phyloP scores from a whole-genome alignment of 495 filamentous ascomycete species.

The Rostrohypoxylon terebratum region DNA sequence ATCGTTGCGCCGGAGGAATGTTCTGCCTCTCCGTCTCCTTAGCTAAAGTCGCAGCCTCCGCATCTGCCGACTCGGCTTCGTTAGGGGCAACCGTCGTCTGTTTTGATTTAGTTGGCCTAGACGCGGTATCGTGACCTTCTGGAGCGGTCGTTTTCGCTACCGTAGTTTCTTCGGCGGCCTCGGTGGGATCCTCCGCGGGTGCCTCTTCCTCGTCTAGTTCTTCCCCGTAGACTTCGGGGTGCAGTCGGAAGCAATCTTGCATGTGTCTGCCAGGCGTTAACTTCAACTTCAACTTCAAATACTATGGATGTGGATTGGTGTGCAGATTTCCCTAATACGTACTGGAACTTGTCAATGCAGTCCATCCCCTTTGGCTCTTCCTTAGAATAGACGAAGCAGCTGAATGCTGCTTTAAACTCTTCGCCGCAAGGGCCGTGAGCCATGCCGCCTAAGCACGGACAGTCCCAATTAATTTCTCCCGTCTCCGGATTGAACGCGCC shows the following conservation, averaged over 20 bases:
- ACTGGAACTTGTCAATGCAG: constrained; percentile 99
- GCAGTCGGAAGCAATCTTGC: constrained; percentile 94
- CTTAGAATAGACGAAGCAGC: constrained; percentile 94
- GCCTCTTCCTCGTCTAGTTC: constrained; percentile 88
- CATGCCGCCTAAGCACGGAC: constrained; percentile 97
- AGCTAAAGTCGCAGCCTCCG: constrained; percentile 10
- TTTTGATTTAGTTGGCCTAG: constrained; percentile 12
- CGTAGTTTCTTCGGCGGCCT: constrained; percentile 10
- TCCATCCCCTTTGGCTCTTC: constrained; percentile 99
- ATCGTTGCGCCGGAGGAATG: constrained; percentile 16
- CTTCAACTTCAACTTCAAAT: constrained; percentile 34
- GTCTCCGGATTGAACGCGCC: constrained; percentile 98
- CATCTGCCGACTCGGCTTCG: constrained; percentile 16
- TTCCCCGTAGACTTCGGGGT: constrained; percentile 92
- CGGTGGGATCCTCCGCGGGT: constrained; percentile 51
- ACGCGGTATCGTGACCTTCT: neutral
- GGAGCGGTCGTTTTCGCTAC: constrained; percentile 14
- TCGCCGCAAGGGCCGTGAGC: constrained; percentile 95
- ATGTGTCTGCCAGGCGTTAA: constrained; percentile 72
- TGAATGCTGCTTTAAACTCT: constrained; percentile 93
- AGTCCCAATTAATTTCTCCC: constrained; percentile 99
- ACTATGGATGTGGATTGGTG: neutral
- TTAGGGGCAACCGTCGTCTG: neutral
- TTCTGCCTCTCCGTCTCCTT: constrained; percentile 34
- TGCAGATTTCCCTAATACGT: constrained; percentile 46